Percentiles rank a stretch among this genome's conserved stretches.
Conservation (phyloP, 2,329 filamentous ascomycete species). For the Colletotrichum sp. region DNA sequence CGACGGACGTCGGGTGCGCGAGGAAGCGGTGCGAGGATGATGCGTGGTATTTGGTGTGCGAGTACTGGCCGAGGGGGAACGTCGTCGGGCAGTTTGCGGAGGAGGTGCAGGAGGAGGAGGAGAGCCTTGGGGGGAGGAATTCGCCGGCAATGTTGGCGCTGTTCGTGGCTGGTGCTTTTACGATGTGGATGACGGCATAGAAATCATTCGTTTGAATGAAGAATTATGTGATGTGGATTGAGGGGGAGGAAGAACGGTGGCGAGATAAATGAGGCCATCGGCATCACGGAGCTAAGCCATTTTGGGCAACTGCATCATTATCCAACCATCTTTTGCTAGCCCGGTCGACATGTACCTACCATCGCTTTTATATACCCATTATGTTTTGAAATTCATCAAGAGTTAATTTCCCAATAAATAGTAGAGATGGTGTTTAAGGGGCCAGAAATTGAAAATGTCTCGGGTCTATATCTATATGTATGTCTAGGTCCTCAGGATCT, state of each 20-base stretch:
- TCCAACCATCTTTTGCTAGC: neutral
- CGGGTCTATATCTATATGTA: neutral
- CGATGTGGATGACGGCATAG: neutral
- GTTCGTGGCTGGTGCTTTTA: neutral
- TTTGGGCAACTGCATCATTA: neutral
- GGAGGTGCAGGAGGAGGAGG: neutral
- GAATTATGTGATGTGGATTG: neutral
- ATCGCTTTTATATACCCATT: neutral
- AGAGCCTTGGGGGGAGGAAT: neutral
- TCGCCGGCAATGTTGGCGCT: neutral
- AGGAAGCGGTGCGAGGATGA: conserved; percentile 25
- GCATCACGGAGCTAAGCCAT: neutral
- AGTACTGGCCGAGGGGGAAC: conserved; percentile 74
- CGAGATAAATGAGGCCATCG: neutral
- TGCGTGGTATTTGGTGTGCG: conserved; percentile 72
- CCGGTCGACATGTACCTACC: neutral
- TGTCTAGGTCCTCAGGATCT: neutral
- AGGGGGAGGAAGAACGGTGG: neutral
- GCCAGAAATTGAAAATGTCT: no score
- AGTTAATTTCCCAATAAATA: fast-evolving
- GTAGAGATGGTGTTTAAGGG: no score
- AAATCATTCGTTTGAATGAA: neutral
- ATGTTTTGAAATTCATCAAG: neutral
- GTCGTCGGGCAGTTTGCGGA: conserved; percentile 56
- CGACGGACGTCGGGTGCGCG: conserved; percentile 62